These are phyloP conservation scores for Barnettozyma populi DNA, from an alignment of 805 yeast genomes.

Conservation along the genomic window DNA sequence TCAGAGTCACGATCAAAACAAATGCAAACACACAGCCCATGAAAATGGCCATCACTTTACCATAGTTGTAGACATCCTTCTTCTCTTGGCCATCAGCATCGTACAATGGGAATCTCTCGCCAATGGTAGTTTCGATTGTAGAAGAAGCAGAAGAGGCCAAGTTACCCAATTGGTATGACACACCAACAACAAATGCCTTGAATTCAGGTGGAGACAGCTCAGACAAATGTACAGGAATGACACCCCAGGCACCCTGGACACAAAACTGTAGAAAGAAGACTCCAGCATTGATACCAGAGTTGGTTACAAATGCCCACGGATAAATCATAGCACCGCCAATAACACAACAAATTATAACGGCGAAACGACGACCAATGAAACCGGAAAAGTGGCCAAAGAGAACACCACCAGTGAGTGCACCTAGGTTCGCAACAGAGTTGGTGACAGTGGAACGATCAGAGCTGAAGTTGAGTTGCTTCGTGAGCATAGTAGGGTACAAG, in stretches of 20 bases:
- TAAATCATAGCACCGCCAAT: conserved; percentile 56
- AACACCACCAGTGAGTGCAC: conserved; percentile 53
- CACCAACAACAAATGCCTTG: conserved; percentile 58
- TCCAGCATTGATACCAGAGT: conserved; percentile 47
- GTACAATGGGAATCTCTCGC: conserved; percentile 43
- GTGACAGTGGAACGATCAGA: conserved; percentile 45
- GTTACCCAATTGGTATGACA: conserved; percentile 63
- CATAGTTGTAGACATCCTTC: conserved; percentile 39
- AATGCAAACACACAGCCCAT: conserved; percentile 62
- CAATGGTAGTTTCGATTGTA: conserved; percentile 59
- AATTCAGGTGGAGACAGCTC: conserved; percentile 59
- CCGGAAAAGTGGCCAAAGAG: conserved; percentile 49
- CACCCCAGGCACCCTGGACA: conserved; percentile 70
- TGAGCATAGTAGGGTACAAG: conserved; percentile 49
- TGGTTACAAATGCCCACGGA: conserved; percentile 52
- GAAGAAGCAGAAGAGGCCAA: conserved; percentile 60
- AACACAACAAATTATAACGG: conserved; percentile 45
- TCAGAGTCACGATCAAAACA: conserved; percentile 39
- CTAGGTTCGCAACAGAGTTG: conserved; percentile 50
- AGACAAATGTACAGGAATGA: conserved; percentile 53
- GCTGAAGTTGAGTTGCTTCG: conserved; percentile 39
- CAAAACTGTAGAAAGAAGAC: conserved; percentile 55
- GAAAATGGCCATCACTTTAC: conserved; percentile 64
- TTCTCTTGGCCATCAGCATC: conserved; percentile 27
- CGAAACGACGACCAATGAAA: conserved; percentile 48